Conservation (phyloP, 176 grass and related monocot species). For the Juncus effusus region DNA sequence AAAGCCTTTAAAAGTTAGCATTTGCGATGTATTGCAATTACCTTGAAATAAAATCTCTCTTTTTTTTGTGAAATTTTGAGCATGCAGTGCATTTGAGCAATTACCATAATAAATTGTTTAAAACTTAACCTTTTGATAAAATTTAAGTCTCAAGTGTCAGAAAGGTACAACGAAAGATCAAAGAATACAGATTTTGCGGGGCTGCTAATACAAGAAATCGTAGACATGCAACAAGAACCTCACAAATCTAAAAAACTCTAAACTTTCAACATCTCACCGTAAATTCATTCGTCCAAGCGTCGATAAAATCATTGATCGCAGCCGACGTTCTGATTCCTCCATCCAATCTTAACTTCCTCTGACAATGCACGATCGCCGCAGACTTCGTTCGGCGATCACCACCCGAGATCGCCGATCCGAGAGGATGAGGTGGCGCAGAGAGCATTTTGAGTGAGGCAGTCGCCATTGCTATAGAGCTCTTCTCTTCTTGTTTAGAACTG, state of each 20-base stretch:
- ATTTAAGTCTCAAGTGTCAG: too few species aligned
- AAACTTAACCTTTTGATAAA: too few species aligned
- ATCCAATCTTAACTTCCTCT: neutral
- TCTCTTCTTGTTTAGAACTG: neutral
- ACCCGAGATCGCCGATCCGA: neutral
- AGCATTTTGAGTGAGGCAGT: constrained; percentile 14
- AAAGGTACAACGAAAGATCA: too few species aligned
- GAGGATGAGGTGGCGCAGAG: neutral
- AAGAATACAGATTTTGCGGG: too few species aligned
- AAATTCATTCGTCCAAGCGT: neutral
- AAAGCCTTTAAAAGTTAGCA: too few species aligned
- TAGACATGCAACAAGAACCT: too few species aligned
- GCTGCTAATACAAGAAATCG: too few species aligned
- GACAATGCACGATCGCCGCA: neutral
- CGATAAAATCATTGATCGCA: constrained; percentile 10
- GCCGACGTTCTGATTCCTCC: constrained; percentile 8
- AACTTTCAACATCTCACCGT: neutral
- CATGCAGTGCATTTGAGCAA: too few species aligned
- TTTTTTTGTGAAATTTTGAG: too few species aligned
- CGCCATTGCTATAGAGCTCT: constrained; percentile 13
- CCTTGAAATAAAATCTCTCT: too few species aligned
- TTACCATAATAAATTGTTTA: too few species aligned
- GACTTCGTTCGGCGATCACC: constrained; percentile 7
- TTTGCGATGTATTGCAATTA: too few species aligned
- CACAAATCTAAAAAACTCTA: neutral